Evolutionary conservation across 129 eudicot species (phyloP).

Genomic region (Escallonia rubra): DNA sequence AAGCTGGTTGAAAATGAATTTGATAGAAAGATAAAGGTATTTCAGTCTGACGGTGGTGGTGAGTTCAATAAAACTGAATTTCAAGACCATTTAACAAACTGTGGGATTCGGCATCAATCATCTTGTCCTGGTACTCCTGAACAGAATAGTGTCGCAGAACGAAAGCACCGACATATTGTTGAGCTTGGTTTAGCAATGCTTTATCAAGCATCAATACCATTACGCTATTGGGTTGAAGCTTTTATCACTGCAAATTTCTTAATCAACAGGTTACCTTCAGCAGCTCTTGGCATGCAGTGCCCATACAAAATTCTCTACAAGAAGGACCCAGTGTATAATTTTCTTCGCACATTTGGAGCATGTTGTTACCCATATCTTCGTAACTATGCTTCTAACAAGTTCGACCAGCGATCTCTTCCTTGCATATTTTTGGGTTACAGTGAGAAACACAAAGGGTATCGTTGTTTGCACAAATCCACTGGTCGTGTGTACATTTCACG

Average conservation of each 20-base stretch:
- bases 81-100: neutral
- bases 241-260: too few species aligned
- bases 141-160: neutral
- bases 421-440: neutral
- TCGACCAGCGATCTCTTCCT: neutral
- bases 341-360: too few species aligned
- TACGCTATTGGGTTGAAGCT: too few species aligned
- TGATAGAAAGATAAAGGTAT: neutral
- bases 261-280: too few species aligned
- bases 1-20: neutral
- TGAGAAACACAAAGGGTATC: neutral
- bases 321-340: too few species aligned
- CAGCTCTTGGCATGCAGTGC: too few species aligned
- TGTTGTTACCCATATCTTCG: neutral
- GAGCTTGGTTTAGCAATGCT: too few species aligned
- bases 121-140: conserved; percentile 5
- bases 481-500: too few species aligned
- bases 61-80: neutral
- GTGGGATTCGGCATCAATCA: neutral
- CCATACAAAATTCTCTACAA: too few species aligned
- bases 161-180: neutral
- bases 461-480: neutral
- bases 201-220: too few species aligned
- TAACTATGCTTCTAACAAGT: neutral
- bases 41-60: conserved; percentile 2